Conservation (phyloP, 192 early-diverging fungal species). For the Phycomyces blakesleeanus region DNA sequence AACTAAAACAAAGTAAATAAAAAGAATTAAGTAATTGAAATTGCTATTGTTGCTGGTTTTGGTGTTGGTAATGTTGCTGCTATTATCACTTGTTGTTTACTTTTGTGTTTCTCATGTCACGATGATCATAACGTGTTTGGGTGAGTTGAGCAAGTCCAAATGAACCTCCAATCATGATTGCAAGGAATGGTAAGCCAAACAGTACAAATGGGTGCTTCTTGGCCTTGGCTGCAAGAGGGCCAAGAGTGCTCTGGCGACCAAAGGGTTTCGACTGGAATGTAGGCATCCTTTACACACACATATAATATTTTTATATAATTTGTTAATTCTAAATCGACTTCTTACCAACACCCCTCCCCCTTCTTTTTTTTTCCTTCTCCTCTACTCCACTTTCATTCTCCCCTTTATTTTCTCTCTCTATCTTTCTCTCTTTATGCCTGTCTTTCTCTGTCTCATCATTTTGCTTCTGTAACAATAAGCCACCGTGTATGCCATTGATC, state of each 20-base stretch:
- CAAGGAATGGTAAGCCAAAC: slow-evolving; percentile 69
- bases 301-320: too few relatives aligned
- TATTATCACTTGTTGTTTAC: not conserved
- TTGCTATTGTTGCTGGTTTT: too few relatives aligned
- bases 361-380: not conserved
- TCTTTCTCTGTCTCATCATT: not conserved
- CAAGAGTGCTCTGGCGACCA: slow-evolving; percentile 6
- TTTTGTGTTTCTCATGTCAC: slow-evolving; percentile 44
- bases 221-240: slow-evolving; percentile 3
- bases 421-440: too few relatives aligned
- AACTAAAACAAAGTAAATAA: slow-evolving; percentile 41
- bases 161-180: slow-evolving; percentile 65
- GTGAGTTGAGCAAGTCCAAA: slow-evolving; percentile 68
- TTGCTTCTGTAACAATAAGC: not conserved
- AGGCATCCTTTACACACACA: slow-evolving; percentile 21
- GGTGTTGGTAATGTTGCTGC: too few relatives aligned
- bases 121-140: slow-evolving; percentile 74
- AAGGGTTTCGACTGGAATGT: slow-evolving; percentile 36
- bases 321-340: too few relatives aligned
- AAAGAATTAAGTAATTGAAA: too few relatives aligned
- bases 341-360: too few relatives aligned
- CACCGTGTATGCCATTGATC: too few relatives aligned
- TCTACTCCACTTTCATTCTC: not conserved
- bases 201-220: slow-evolving; percentile 56
- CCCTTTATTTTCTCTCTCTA: slow-evolving; percentile 5